Conservation (phyloP, 495 filamentous ascomycete species). For the Hypoxylon crocopeplum region DNA sequence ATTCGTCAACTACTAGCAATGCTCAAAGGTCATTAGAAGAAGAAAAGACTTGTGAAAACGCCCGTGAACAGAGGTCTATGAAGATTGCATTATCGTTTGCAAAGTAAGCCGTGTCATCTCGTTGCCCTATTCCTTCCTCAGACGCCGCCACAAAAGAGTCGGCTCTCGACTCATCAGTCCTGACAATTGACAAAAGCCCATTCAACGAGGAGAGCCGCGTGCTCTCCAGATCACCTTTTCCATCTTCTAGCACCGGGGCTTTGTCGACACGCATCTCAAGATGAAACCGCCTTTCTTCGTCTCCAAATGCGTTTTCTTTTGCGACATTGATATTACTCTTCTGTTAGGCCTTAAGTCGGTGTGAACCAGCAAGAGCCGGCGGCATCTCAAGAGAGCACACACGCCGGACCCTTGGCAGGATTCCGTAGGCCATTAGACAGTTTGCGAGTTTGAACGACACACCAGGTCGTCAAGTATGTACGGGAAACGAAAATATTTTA, state of each 20-base stretch:
- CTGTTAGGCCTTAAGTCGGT: constrained; percentile 13
- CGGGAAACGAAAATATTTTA: constrained; percentile 36
- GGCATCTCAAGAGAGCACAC: neutral
- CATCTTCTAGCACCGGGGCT: constrained; percentile 2
- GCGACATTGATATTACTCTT: neutral
- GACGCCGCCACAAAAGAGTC: constrained; percentile 22
- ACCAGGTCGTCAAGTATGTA: constrained; percentile 39
- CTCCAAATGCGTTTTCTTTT: constrained; percentile 10
- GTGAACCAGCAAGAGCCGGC: neutral
- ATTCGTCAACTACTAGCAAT: constrained; percentile 9
- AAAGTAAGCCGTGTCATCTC: constrained; percentile 34
- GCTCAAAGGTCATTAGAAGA: constrained; percentile 6
- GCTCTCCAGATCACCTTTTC: neutral
- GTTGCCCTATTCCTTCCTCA: constrained; percentile 31
- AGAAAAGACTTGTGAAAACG: neutral
- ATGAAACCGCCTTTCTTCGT: constrained; percentile 2
- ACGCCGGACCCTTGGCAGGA: neutral
- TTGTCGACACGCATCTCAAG: constrained; percentile 6
- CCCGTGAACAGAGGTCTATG: constrained; percentile 27
- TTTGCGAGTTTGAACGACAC: constrained; percentile 14
- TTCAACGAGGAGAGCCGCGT: constrained; percentile 13
- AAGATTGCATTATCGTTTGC: constrained; percentile 39
- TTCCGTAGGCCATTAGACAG: neutral
- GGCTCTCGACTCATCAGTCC: constrained; percentile 8
- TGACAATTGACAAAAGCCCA: constrained; percentile 20